Base-by-base conservation (phyloP, 495 filamentous ascomycete species). In the Pseudoneurospora amorphoporcata region DNA sequence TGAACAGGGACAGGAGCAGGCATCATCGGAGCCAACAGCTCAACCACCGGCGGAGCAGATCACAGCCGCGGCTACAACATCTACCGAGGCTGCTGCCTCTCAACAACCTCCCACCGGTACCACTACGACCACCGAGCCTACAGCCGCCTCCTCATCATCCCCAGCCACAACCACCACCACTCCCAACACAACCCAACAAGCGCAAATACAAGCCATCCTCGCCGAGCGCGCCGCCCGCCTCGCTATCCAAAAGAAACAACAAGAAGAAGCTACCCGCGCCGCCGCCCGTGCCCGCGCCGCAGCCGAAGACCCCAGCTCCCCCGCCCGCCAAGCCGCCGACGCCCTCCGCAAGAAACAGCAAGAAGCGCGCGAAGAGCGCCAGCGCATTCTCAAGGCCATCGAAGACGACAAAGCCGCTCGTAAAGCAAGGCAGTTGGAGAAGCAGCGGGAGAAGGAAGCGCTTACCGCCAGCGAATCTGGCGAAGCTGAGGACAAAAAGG, bases 381-480 rank as follows among this genome's bases (percentile, higher is more conserved):
- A 86, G 68, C 82, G 90, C 0, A 88, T 92, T 42, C 80, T 90
- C 58, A 85, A 83, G 69, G 85, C 85, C 61, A 88, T 92, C 71
- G 89, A 91, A 69, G 85, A 91, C 74, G 91, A 94, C 79, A 92
- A 89, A 77, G 83, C 81, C 3, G 89, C 88, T 69, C 86, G 92
- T 16, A 84, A 82, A 43, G 83, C 83, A 29, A 81, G 83, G 16
- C 87, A 88, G 43, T 84, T 83, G 9, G 80, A 80, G 58, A 82
- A 83, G 39, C 88, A 84, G 76, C 82, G 83, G 47, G 79, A 79
- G 69, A 71, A 77, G 58, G 73, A 73, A 58, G 75, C 72, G 17
- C 14, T 29, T 53, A 1, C 17, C 7, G 6, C 16, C 7, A 43
- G n/a, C 58, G 53, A 17, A 70, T 58, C 29, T 3, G 42, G 42